phyloP scores from a whole-genome alignment of 352 stramenopile species.

The Globisporangium lucens region DNA sequence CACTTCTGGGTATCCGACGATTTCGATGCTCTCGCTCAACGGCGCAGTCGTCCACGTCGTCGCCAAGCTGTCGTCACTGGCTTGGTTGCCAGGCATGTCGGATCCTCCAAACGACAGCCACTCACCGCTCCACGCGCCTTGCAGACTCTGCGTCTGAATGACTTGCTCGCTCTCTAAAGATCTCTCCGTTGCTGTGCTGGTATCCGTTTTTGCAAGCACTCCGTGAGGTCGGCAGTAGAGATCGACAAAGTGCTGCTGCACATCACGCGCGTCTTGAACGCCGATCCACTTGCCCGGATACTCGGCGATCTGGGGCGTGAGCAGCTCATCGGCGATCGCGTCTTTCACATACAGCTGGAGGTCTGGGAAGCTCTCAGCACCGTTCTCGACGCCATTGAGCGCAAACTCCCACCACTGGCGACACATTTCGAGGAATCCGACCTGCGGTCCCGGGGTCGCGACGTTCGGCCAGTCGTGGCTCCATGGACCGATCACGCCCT shows the following conservation, averaged over 20 bases:
- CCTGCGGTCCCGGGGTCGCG: slow-evolving; percentile 35
- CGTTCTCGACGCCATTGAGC: slow-evolving; percentile 29
- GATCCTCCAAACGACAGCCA: slow-evolving; percentile 50
- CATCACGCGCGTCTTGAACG: slow-evolving; percentile 24
- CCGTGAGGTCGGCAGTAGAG: slow-evolving; percentile 24
- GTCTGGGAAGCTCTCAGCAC: slow-evolving; percentile 26
- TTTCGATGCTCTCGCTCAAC: slow-evolving; percentile 26
- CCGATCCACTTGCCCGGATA: slow-evolving; percentile 42
- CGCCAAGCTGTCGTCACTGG: slow-evolving; percentile 32
- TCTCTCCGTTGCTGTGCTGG: neutral
- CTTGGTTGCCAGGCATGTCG: slow-evolving; percentile 47
- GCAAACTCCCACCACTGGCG: slow-evolving; percentile 43
- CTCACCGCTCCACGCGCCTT: slow-evolving; percentile 48
- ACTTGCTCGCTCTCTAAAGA: slow-evolving; percentile 9
- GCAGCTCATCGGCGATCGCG: slow-evolving; percentile 22
- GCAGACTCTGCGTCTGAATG: slow-evolving; percentile 30
- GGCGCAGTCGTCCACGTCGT: slow-evolving; percentile 27
- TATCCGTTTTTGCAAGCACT: neutral
- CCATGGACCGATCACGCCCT: slow-evolving; percentile 44
- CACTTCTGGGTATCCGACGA: slow-evolving; percentile 39
- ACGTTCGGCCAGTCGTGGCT: slow-evolving; percentile 56
- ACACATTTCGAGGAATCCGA: slow-evolving; percentile 52
- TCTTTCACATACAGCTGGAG: slow-evolving; percentile 52
- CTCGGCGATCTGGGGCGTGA: slow-evolving; percentile 32
- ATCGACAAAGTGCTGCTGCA: slow-evolving; percentile 37